Evolutionary conservation across 305 asterid species (phyloP).

Genomic region (Plantago coronopus): DNA sequence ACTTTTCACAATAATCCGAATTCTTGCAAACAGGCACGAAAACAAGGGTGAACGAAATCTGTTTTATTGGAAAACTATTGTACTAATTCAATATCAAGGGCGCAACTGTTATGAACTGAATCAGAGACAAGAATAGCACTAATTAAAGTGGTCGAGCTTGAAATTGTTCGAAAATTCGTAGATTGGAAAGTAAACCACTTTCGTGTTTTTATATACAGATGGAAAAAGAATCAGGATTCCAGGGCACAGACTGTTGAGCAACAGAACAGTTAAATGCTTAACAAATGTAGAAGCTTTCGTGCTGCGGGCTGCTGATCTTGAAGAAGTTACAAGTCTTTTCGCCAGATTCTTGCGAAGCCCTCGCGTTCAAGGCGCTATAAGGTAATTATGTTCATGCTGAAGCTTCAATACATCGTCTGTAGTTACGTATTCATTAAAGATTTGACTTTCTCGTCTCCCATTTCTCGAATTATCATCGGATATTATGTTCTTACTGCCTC

Average conservation of each 20-base stretch:
- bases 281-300: conserved; percentile 58
- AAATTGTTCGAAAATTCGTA: too few relatives aligned
- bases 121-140: too few relatives aligned
- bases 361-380: conserved; percentile 58
- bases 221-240: conserved; percentile 38
- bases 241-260: conserved; percentile 43
- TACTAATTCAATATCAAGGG: too few relatives aligned
- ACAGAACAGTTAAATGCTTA: conserved; percentile 43
- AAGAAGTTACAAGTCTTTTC: conserved; percentile 56
- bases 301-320: conserved; percentile 49
- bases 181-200: background rate
- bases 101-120: too few relatives aligned
- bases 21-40: too few relatives aligned
- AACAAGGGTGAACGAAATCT: too few relatives aligned
- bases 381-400: conserved; percentile 28
- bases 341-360: conserved; percentile 50
- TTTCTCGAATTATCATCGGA: background rate
- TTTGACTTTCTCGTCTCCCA: background rate
- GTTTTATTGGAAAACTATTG: too few relatives aligned
- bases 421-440: too few relatives aligned
- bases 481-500: background rate
- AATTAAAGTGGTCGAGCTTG: too few relatives aligned
- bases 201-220: conserved; percentile 19
- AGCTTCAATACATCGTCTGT: background rate
- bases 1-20: too few relatives aligned